Evolutionary conservation across 495 filamentous ascomycete species (phyloP), one percentile per base, ranked within the genome.

Genomic region (Poronia punctata): DNA sequence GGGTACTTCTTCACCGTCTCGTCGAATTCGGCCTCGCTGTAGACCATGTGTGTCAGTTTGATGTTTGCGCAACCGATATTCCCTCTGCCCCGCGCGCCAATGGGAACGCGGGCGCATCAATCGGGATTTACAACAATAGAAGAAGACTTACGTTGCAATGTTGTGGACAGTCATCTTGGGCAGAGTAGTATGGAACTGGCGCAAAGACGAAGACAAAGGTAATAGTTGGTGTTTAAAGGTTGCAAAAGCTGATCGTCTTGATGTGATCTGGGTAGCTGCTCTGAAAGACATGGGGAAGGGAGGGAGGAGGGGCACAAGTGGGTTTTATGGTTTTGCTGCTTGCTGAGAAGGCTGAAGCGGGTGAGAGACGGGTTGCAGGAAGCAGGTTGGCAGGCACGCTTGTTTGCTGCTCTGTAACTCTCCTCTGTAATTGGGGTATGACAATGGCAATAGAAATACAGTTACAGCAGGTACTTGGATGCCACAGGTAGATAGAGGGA

Each of bases 1-100:
- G 70, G 70, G 63, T 75, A 51, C 6, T 60, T 42, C 23, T 64
- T 50, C 38, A 87, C 42, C 29, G 74, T 75, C 38, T 59, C 45
- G 36, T 79, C 66, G 69, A 80, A 95, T 22, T 79, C 71, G 0
- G 63, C 59, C 48, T 68, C 68, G 41, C 86, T 94, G 56, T 61
- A 46, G 44, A 17, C 10, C 24, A 35, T 11, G 35, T 43, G 21
- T 35, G 46, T 49, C n/a, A 49, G 53, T n/a, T n/a, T n/a, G n/a
- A n/a, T n/a, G n/a, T n/a, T n/a, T n/a, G n/a, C n/a, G n/a, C n/a
- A n/a, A n/a, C n/a, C n/a, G n/a, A n/a, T n/a, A n/a, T n/a, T n/a
- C n/a, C n/a, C n/a, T n/a, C n/a, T n/a, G n/a, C n/a, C n/a, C n/a
- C n/a, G n/a, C n/a, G n/a, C n/a, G n/a, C 23, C 36, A 26, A 36